These are phyloP conservation scores for Nemophila menziesii DNA, from an alignment of 257 asterid species.

Conservation along the genomic window DNA sequence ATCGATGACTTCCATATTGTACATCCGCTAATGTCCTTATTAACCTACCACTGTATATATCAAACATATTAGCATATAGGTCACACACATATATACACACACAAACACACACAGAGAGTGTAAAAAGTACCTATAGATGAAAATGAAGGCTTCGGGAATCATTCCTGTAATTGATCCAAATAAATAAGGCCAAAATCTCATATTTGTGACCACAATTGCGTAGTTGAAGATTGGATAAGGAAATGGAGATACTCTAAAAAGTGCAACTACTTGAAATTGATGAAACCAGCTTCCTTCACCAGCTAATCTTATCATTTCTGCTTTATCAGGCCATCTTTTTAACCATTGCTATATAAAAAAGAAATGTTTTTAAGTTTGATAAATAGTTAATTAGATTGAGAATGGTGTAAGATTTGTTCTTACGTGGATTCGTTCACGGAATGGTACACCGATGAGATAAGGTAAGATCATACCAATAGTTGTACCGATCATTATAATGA, in stretches of 20 bases:
- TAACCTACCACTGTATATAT: constrained; percentile 62
- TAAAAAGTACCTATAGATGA: constrained; percentile 63
- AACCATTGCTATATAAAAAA: constrained; percentile 59
- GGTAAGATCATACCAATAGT: constrained; percentile 81
- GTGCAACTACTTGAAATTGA: constrained; percentile 79
- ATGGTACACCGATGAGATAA: constrained; percentile 59
- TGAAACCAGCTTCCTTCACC: constrained; percentile 88
- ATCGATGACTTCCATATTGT: constrained; percentile 53
- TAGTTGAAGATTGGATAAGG: constrained; percentile 89
- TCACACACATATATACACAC: not conserved
- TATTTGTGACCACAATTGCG: constrained; percentile 71
- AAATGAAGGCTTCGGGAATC: constrained; percentile 91
- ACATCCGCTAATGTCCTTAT: constrained; percentile 77
- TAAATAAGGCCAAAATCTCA: constrained; percentile 85
- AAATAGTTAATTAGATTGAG: not conserved
- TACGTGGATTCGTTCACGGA: constrained; percentile 76
- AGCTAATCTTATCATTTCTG: constrained; percentile 72
- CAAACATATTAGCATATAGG: not conserved
- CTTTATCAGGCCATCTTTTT: constrained; percentile 83
- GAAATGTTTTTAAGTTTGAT: not conserved
- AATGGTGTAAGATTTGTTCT: constrained; percentile 7
- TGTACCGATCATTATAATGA: constrained; percentile 84
- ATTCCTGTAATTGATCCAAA: constrained; percentile 83
- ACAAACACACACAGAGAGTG: not conserved
- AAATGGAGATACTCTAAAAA: constrained; percentile 77